These are phyloP conservation scores for Heterobasidion irregulare DNA, from an alignment of 1,284 basidiomycete species.

Conservation along the genomic window DNA sequence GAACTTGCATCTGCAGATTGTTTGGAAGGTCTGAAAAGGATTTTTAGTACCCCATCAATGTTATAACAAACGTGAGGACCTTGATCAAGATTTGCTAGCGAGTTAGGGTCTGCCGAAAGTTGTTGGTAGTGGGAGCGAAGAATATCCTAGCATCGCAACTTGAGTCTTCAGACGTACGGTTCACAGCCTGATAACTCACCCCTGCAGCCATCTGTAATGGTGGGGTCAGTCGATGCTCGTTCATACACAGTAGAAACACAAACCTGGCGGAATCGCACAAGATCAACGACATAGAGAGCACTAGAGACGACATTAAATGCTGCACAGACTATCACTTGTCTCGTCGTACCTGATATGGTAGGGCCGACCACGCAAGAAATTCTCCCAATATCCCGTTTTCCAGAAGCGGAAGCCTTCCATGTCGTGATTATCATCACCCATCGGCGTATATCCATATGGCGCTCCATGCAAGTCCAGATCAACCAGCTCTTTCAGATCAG, in stretches of 20 bases:
- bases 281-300: slow-evolving; percentile 93
- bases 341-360: slow-evolving; percentile 83
- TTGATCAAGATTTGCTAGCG: slow-evolving; percentile 93
- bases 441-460: slow-evolving; percentile 93
- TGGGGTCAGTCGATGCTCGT: not conserved
- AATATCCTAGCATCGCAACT: slow-evolving; percentile 52
- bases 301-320: slow-evolving; percentile 28
- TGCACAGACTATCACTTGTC: not conserved
- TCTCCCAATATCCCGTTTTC: slow-evolving; percentile 94
- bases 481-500: slow-evolving; percentile 91
- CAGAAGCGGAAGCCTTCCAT: slow-evolving; percentile 99
- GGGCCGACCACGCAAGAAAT: slow-evolving; percentile 71
- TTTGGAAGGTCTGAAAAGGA: slow-evolving; percentile 74
- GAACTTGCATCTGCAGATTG: slow-evolving; percentile 81
- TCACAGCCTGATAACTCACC: slow-evolving; percentile 31
- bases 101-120: slow-evolving; percentile 89
- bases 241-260: slow-evolving; percentile 13
- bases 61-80: slow-evolving; percentile 28
- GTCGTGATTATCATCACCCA: slow-evolving; percentile 91
- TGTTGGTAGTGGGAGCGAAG: slow-evolving; percentile 90
- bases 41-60: not conserved
- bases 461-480: slow-evolving; percentile 87
- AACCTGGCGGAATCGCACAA: slow-evolving; percentile 89
- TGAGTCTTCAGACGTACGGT: not conserved
- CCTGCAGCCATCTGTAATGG: slow-evolving; percentile 63